Evolutionary conservation across 2,329 filamentous ascomycete genomes (phyloP).

Genomic region (Elsinoe batatas): DNA sequence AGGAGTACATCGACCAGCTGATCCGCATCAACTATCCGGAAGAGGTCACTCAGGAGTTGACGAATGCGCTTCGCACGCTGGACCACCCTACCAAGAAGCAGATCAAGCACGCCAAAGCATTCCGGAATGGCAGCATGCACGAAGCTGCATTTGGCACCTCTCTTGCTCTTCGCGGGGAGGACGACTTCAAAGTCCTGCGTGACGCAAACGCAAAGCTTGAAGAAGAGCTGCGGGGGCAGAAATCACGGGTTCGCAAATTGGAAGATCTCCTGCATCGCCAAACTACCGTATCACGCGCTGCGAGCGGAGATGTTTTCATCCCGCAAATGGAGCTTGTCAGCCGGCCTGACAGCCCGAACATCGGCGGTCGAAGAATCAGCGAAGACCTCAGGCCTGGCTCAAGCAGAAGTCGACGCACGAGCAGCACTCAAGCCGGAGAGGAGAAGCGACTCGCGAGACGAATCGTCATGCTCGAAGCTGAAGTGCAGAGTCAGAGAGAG

Average conservation of each 20-base stretch:
- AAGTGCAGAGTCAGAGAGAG: slow-evolving; percentile 65
- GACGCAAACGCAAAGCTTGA: slow-evolving; percentile 48
- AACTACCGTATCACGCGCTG: slow-evolving; percentile 44
- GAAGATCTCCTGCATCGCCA: slow-evolving; percentile 90
- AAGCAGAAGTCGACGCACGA: slow-evolving; percentile 49
- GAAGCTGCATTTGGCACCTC: slow-evolving; percentile 85
- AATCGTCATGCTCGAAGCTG: slow-evolving; percentile 61
- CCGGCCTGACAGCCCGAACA: slow-evolving; percentile 12
- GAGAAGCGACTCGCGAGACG: slow-evolving; percentile 53
- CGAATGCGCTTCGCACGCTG: slow-evolving; percentile 67
- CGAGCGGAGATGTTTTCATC: slow-evolving; percentile 25
- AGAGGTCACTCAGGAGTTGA: slow-evolving; percentile 59
- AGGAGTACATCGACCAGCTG: slow-evolving; percentile 60
- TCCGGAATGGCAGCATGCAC: slow-evolving; percentile 93
- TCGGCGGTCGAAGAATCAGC: slow-evolving; percentile 19
- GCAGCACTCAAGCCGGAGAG: slow-evolving; percentile 51
- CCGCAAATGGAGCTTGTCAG: slow-evolving; percentile 16
- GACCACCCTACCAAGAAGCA: slow-evolving; percentile 77
- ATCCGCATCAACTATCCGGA: slow-evolving; percentile 56
- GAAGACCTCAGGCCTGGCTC: slow-evolving; percentile 48
- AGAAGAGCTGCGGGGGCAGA: slow-evolving; percentile 68
- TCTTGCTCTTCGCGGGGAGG: slow-evolving; percentile 74
- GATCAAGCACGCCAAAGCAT: slow-evolving; percentile 76
- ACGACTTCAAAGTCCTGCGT: slow-evolving; percentile 54
- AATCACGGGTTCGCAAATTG: slow-evolving; percentile 80